phyloP scores from a whole-genome alignment of 2,329 filamentous ascomycete species.

The Drechmeria coniospora region DNA sequence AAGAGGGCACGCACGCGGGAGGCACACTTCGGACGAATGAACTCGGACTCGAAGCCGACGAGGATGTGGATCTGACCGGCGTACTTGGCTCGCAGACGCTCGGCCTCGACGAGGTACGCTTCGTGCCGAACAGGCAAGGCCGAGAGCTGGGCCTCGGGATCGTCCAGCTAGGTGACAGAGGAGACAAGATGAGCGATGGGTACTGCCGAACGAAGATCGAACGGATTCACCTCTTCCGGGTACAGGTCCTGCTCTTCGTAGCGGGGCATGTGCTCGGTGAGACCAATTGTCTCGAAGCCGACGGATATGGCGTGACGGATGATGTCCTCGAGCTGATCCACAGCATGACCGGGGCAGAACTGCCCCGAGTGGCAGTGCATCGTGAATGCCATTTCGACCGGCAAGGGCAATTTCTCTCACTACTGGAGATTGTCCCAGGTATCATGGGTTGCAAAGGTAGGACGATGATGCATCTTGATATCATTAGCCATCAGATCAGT shows the following conservation, averaged over 20 bases:
- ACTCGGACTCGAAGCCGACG: constrained; percentile 87
- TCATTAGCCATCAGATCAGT: no score
- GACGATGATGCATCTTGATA: constrained; percentile 3
- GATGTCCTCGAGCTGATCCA: constrained; percentile 70
- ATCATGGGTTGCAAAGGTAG: no score
- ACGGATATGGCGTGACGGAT: constrained; percentile 62
- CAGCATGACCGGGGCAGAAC: constrained; percentile 85
- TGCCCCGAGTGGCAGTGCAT: constrained; percentile 97
- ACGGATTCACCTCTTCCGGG: constrained; percentile 59
- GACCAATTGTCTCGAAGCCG: constrained; percentile 67
- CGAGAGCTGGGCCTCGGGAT: constrained; percentile 31
- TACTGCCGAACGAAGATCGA: no score
- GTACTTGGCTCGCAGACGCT: constrained; percentile 57
- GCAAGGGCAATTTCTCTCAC: neutral
- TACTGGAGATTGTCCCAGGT: no score
- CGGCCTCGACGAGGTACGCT: constrained; percentile 62
- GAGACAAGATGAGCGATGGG: constrained; percentile 7
- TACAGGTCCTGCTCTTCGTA: constrained; percentile 63
- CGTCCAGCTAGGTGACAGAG: constrained; percentile 28
- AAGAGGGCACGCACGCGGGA: constrained; percentile 45
- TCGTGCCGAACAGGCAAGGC: constrained; percentile 42
- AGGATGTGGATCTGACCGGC: constrained; percentile 57
- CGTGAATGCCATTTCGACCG: constrained; percentile 67
- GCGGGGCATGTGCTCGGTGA: constrained; percentile 94
- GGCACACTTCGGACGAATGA: constrained; percentile 56